These are phyloP conservation scores for Phialophora verrucosa DNA, from an alignment of 2,329 filamentous ascomycete species.

Conservation along the genomic window DNA sequence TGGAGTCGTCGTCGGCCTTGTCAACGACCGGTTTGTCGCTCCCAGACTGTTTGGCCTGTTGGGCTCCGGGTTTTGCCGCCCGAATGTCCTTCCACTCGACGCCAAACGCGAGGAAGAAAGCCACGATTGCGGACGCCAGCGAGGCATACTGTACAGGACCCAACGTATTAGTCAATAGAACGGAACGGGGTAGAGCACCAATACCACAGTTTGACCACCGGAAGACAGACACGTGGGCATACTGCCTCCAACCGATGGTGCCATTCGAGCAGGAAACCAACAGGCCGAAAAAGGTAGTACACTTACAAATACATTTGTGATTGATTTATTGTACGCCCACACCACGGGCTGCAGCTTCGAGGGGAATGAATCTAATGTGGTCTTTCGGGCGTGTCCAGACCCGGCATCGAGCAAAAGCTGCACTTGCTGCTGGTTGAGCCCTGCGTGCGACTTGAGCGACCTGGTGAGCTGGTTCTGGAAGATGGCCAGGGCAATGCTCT, in stretches of 20 bases:
- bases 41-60: not conserved
- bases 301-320: conserved; percentile 44
- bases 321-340: conserved; percentile 45
- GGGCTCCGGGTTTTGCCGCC: conserved; percentile 4
- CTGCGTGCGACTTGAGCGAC: conserved; percentile 50
- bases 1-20: not conserved
- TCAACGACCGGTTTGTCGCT: not conserved
- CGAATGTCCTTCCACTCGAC: conserved; percentile 49
- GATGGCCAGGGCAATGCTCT: conserved; percentile 48
- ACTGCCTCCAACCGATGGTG: no score
- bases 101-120: conserved; percentile 43
- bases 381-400: conserved; percentile 70
- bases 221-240: no score
- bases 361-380: conserved; percentile 18
- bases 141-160: conserved; percentile 39
- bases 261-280: no score
- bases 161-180: not conserved
- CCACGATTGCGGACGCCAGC: conserved; percentile 44
- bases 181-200: not conserved
- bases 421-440: conserved; percentile 54
- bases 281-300: no score
- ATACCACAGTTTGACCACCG: not conserved
- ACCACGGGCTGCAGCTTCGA: conserved; percentile 70
- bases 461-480: conserved; percentile 45
- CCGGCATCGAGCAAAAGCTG: conserved; percentile 63